Conservation (phyloP, 129 eudicot species). For the Escallonia rubra region DNA sequence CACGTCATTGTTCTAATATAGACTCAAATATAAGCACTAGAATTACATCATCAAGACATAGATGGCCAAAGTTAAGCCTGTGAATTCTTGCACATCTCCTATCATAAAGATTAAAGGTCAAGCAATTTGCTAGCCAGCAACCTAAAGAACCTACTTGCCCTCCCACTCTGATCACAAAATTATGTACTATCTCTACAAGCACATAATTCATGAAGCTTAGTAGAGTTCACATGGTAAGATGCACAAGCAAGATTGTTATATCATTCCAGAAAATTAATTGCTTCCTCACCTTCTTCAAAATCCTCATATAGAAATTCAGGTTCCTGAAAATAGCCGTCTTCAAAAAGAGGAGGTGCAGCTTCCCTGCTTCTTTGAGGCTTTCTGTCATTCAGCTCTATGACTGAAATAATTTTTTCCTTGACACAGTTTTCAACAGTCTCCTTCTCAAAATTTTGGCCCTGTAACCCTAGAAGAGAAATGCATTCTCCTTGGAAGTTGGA, state of each 20-base stretch:
- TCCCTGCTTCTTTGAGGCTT: slow-evolving; percentile 43
- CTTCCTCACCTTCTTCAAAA: slow-evolving; percentile 52
- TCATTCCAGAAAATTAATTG: slow-evolving; percentile 30
- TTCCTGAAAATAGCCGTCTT: slow-evolving; percentile 37
- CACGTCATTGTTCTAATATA: too few species aligned
- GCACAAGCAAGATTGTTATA: slow-evolving; percentile 1
- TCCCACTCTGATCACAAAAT: too few species aligned
- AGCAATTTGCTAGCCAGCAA: too few species aligned
- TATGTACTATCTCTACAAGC: too few species aligned
- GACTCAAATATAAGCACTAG: too few species aligned
- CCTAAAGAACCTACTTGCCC: too few species aligned
- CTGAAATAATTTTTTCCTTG: slow-evolving; percentile 56
- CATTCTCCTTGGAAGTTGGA: slow-evolving; percentile 65
- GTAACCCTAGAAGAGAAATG: slow-evolving; percentile 64
- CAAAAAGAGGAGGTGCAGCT: slow-evolving; percentile 48
- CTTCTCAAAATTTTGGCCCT: slow-evolving; percentile 25
- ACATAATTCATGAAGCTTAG: too few species aligned
- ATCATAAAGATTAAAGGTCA: too few species aligned
- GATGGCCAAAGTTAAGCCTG: too few species aligned
- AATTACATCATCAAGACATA: too few species aligned
- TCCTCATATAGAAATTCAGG: slow-evolving; percentile 41
- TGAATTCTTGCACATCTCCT: too few species aligned
- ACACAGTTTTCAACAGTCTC: slow-evolving; percentile 46
- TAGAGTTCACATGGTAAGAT: too few species aligned
- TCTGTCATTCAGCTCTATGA: slow-evolving; percentile 53